Evolutionary conservation across 2,329 filamentous ascomycete species (phyloP).

Genomic region (Trichoderma hamatum): DNA sequence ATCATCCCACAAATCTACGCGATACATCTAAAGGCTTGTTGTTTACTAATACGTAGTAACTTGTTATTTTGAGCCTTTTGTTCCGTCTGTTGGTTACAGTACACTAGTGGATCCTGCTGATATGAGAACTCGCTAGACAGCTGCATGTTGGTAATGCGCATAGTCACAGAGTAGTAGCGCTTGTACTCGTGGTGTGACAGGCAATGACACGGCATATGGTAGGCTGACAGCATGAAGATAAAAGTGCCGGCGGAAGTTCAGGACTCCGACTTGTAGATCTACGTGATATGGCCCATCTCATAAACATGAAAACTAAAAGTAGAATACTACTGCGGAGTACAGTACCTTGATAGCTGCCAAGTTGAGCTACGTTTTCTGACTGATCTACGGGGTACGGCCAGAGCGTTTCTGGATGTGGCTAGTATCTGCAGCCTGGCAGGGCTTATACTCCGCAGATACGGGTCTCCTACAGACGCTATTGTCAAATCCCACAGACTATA

Average conservation of each 20-base stretch:
- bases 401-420: background rate
- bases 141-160: background rate
- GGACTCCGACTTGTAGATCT: background rate
- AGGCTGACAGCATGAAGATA: background rate
- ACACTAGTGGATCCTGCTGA: background rate
- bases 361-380: background rate
- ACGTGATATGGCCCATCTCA: background rate
- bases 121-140: background rate
- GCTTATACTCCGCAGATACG: background rate
- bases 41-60: background rate
- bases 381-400: background rate
- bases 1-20: background rate
- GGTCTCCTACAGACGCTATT: background rate
- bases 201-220: background rate
- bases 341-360: background rate
- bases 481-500: background rate
- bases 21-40: background rate
- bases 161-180: background rate
- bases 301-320: background rate
- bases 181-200: background rate
- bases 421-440: background rate
- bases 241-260: background rate
- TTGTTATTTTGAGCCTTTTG: background rate
- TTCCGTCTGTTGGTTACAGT: background rate
- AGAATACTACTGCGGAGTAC: background rate